Base-by-base conservation (phyloP, 257 asterid species). In the Lantana camara region DNA sequence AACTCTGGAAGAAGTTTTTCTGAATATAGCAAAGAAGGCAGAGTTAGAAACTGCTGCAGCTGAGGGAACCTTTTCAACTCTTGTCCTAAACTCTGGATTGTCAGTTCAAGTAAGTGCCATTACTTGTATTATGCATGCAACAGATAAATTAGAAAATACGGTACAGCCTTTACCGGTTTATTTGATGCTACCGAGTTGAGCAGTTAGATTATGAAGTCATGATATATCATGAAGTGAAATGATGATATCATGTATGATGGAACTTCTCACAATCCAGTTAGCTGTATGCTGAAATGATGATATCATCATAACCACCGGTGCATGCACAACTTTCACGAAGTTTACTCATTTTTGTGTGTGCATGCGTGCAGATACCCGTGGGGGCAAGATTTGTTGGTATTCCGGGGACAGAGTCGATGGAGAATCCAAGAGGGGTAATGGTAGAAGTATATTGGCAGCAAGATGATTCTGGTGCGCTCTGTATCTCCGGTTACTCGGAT, bases 401-500 rank as follows among this genome's bases (percentile, higher is more conserved):
- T 37, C 97, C 94, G 3, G 88, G 85, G 69, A 83, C 91, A 19
- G 93, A 91, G 70, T 58, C 81, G n/a, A 62, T 61, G 24, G 91
- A 77, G 66, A 79, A 74, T 76, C 86, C 79, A 0, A 74, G 78
- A 21, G 95, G 93, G 29, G 47, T 68, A 23, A 91, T 91, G 97
- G 93, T 91, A 15, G 94, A 88, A 77, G 86, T 86, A 34, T 79
- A 82, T 46, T 91, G 97, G 97, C 93, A 82, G 74, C 96, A 88
- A 80, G 97, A 91, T 69, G 95, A 91, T 68, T 79, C 95, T 4
- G 97, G 97, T 35, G 57, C 89, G 17, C 89, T 91, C 45, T 91
- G 97, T 77, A 78, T 91, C 58, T 82, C 97, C 24, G 91, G 92
- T 51, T 62, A 83, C 66, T 91, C 97, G 0, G 67, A 49, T 0